Conservation (phyloP, 2,329 filamentous ascomycete genomes). For the Pezicula neosporulosa region DNA sequence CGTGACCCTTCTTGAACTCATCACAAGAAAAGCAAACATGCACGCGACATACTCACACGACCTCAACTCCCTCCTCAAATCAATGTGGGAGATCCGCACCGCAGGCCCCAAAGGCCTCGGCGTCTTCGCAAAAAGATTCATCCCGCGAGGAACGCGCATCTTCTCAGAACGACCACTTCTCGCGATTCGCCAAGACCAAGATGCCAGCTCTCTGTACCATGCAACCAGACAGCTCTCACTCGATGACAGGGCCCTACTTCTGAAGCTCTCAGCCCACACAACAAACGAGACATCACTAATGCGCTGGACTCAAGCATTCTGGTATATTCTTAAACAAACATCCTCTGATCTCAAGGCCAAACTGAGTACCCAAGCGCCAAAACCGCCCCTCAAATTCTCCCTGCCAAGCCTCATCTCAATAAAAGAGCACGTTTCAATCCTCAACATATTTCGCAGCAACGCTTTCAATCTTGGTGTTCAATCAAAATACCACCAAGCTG, state of each 20-base stretch:
- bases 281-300: conserved; percentile 5
- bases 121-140: conserved; percentile 19
- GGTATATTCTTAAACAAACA: conserved; percentile 5
- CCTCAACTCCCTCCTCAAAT: background rate
- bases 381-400: too few relatives aligned
- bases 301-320: conserved; percentile 9
- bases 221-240: conserved; percentile 8
- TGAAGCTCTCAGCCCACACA: conserved; percentile 9
- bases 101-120: conserved; percentile 22
- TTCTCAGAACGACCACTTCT: conserved; percentile 23
- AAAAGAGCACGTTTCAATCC: conserved; percentile 11
- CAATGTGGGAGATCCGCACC: conserved; percentile 17
- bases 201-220: conserved; percentile 12
- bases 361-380: background rate
- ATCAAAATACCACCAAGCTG: conserved; percentile 7
- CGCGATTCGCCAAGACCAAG: conserved; percentile 13
- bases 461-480: conserved; percentile 13
- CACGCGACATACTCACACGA: conserved; percentile 5
- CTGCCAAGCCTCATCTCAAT: conserved; percentile 1
- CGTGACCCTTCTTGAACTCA: too few relatives aligned
- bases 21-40: conserved; percentile 1
- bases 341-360: background rate
- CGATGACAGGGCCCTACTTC: conserved; percentile 5
- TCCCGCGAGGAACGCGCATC: conserved; percentile 21
- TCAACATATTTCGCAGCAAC: conserved; percentile 24